Conservation (phyloP, 202 grass and related monocot genomes). For the Saccharum hybrid region DNA sequence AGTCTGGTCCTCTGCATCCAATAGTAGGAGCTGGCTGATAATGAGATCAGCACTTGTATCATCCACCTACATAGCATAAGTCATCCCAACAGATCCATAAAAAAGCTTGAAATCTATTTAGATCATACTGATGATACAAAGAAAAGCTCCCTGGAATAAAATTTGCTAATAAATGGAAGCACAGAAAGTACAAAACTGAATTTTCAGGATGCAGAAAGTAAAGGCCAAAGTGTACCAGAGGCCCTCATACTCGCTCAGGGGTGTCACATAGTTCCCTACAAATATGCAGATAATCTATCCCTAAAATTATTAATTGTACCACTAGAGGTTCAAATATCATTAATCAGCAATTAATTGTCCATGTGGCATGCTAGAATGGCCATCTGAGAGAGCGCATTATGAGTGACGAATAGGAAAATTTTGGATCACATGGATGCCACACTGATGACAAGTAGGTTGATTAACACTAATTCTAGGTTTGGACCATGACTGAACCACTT, state of each 20-base stretch:
- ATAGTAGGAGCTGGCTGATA: slow-evolving; percentile 80
- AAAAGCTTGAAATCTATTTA: slow-evolving; percentile 11
- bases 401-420: not conserved
- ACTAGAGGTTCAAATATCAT: not conserved
- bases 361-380: too few relatives aligned
- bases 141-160: not conserved
- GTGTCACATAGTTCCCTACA: not conserved
- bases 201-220: slow-evolving; percentile 9
- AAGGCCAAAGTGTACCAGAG: not conserved
- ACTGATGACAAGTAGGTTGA: not conserved
- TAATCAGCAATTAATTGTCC: not conserved
- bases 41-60: slow-evolving; percentile 80
- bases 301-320: not conserved
- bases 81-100: slow-evolving; percentile 31
- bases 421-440: not conserved
- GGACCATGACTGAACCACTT: not conserved
- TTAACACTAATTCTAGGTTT: not conserved
- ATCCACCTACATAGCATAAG: slow-evolving; percentile 71
- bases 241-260: not conserved
- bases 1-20: slow-evolving; percentile 83
- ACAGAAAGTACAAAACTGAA: not conserved
- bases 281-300: not conserved
- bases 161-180: not conserved
- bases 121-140: slow-evolving; percentile 25
- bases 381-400: too few relatives aligned